Percentiles rank a stretch among this genome's conserved stretches.
These are phyloP conservation scores for Sabuloglossum arenarium DNA, from an alignment of 495 filamentous ascomycete species.

Conservation along the genomic window DNA sequence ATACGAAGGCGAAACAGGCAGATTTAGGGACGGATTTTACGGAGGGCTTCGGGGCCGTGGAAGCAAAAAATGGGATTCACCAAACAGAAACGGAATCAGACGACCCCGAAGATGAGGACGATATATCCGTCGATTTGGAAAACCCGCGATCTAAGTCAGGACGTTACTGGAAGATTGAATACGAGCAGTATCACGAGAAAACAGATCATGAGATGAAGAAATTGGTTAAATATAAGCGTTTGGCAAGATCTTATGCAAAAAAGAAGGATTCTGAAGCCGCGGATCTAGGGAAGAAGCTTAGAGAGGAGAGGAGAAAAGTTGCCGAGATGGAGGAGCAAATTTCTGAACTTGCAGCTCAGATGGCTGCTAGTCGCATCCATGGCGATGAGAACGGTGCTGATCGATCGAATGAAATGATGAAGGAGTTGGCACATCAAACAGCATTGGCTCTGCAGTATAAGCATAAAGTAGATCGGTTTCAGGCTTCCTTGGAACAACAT, in stretches of 20 bases:
- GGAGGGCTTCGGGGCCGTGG: neutral
- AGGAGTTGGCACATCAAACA: slow-evolving; percentile 43
- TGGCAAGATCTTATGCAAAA: slow-evolving; percentile 74
- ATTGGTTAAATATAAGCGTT: slow-evolving; percentile 56
- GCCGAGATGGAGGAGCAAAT: slow-evolving; percentile 37
- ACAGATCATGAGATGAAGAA: slow-evolving; percentile 63
- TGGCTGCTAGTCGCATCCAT: slow-evolving; percentile 18
- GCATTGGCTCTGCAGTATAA: slow-evolving; percentile 47
- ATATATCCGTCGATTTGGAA: slow-evolving; percentile 56
- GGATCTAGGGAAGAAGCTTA: slow-evolving; percentile 48
- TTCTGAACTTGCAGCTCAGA: slow-evolving; percentile 9
- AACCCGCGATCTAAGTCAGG: slow-evolving; percentile 70
- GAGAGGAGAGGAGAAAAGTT: slow-evolving; percentile 42
- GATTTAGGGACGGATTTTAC: neutral
- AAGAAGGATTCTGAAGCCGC: slow-evolving; percentile 70
- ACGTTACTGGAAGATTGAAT: slow-evolving; percentile 85
- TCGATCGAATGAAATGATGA: slow-evolving; percentile 19
- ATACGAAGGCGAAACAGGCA: neutral
- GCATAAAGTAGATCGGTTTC: slow-evolving; percentile 40
- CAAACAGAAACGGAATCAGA: slow-evolving; percentile 6
- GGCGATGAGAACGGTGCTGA: slow-evolving; percentile 10
- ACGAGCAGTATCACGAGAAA: slow-evolving; percentile 57
- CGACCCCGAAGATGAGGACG: slow-evolving; percentile 21
- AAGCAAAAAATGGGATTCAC: neutral
- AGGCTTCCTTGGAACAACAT: slow-evolving; percentile 24